phyloP scores from a whole-genome alignment of 495 filamentous ascomycete species.

The Hyaloscypha finlandica region DNA sequence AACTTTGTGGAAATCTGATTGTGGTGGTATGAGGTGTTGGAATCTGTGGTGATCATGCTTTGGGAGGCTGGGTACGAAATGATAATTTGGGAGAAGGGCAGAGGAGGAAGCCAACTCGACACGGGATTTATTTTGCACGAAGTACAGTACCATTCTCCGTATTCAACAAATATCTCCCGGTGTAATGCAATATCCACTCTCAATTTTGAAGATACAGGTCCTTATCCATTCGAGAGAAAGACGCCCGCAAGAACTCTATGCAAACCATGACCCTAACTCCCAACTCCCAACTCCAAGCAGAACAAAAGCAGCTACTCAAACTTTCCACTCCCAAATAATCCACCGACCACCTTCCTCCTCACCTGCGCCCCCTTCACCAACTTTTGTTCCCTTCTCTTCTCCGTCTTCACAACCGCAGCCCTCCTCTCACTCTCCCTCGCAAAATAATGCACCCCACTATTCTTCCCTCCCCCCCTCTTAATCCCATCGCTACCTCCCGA shows the following conservation, averaged over 20 bases:
- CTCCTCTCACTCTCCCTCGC: conserved; percentile 70
- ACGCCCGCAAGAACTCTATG: background rate
- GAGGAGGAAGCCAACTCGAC: too few relatives aligned
- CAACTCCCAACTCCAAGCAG: background rate
- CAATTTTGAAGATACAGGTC: too few relatives aligned
- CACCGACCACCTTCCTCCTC: conserved; percentile 52
- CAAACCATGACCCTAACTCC: conserved; percentile 11
- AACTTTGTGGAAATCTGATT: background rate
- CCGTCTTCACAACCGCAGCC: conserved; percentile 57
- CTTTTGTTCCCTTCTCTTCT: conserved; percentile 64
- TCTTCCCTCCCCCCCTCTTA: conserved; percentile 56
- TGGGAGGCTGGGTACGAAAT: too few relatives aligned
- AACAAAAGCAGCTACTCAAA: conserved; percentile 27
- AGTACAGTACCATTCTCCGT: too few relatives aligned
- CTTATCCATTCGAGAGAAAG: too few relatives aligned
- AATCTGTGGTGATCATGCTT: too few relatives aligned
- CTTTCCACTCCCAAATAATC: conserved; percentile 52
- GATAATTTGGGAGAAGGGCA: too few relatives aligned
- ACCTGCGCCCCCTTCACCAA: conserved; percentile 63
- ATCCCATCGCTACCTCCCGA: conserved; percentile 37
- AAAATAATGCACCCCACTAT: conserved; percentile 79
- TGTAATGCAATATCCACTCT: too few relatives aligned
- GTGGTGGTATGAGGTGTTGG: too few relatives aligned
- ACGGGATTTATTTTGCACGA: too few relatives aligned
- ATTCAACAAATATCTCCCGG: too few relatives aligned